phyloP scores from a whole-genome alignment of 129 eudicot species.

The Lactuca sativa region DNA sequence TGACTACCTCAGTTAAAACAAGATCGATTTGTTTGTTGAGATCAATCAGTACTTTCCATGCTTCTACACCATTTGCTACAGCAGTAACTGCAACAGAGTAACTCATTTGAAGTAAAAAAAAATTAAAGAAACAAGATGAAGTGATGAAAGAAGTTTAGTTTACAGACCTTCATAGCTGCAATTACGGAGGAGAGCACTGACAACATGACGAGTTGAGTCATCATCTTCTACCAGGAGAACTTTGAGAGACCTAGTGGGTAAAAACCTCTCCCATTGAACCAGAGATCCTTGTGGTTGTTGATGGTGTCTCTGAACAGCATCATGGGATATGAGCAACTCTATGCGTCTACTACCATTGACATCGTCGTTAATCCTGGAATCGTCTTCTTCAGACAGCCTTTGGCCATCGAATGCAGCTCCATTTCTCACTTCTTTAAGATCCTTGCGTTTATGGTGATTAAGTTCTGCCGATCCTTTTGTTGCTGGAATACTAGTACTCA shows the following conservation, averaged over 20 bases:
- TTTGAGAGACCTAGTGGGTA: slow-evolving; percentile 58
- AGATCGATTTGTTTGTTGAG: slow-evolving; percentile 57
- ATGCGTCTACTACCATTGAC: slow-evolving; percentile 22
- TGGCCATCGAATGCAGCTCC: slow-evolving; percentile 42
- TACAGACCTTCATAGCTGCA: slow-evolving; percentile 81
- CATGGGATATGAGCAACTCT: slow-evolving; percentile 27
- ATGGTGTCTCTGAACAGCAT: slow-evolving; percentile 35
- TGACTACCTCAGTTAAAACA: slow-evolving; percentile 64
- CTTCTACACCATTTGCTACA: slow-evolving; percentile 65
- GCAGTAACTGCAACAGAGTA: slow-evolving; percentile 53
- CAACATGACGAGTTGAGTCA: slow-evolving; percentile 76
- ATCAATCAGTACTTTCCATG: slow-evolving; percentile 70
- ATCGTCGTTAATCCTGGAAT: slow-evolving; percentile 36
- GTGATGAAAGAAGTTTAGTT: not conserved
- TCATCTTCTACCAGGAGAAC: slow-evolving; percentile 76
- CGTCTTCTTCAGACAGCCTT: slow-evolving; percentile 41
- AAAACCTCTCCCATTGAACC: slow-evolving; percentile 71
- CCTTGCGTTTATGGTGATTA: slow-evolving; percentile 34
- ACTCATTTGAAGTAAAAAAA: slow-evolving; percentile 1
- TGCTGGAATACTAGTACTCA: slow-evolving; percentile 33
- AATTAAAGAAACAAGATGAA: slow-evolving; percentile 1
- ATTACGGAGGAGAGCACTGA: slow-evolving; percentile 70
- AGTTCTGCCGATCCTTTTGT: slow-evolving; percentile 48
- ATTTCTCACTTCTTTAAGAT: slow-evolving; percentile 39
- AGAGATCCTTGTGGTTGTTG: slow-evolving; percentile 53